Percentiles rank a stretch among this genome's conserved stretches.
These are phyloP conservation scores for Purshia tridentata DNA, from an alignment of 306 rosid genomes.

Conservation along the genomic window DNA sequence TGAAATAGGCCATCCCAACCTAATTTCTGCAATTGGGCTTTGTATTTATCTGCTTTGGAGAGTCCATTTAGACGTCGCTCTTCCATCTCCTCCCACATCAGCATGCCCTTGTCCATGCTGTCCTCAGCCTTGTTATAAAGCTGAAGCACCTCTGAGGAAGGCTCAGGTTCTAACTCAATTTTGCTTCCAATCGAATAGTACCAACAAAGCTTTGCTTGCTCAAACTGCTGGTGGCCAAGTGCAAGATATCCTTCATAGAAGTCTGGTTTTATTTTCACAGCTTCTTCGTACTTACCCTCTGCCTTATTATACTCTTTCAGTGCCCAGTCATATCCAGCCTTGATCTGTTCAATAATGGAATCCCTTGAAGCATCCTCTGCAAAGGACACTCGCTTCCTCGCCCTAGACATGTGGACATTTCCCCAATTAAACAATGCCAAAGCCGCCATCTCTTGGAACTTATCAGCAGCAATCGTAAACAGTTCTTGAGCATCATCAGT, in stretches of 20 bases:
- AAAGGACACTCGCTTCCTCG: constrained; percentile 56
- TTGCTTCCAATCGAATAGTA: constrained; percentile 54
- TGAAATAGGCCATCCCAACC: constrained; percentile 58
- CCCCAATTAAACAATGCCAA: constrained; percentile 94
- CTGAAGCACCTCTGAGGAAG: constrained; percentile 64
- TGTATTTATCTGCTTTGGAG: constrained; percentile 64
- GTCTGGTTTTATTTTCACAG: constrained; percentile 65
- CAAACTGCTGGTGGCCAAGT: constrained; percentile 85
- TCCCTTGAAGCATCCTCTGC: constrained; percentile 64
- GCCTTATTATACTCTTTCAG: constrained; percentile 66
- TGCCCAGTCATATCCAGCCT: constrained; percentile 72
- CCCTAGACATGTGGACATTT: constrained; percentile 79
- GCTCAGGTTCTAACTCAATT: constrained; percentile 40
- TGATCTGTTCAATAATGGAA: constrained; percentile 43
- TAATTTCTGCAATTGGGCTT: constrained; percentile 56
- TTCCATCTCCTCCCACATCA: constrained; percentile 85
- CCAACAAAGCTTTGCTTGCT: constrained; percentile 90
- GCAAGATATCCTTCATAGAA: constrained; percentile 88
- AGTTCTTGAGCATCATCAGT: constrained; percentile 73
- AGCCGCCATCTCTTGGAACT: constrained; percentile 93
- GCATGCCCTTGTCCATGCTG: constrained; percentile 83
- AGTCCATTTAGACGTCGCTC: constrained; percentile 77
- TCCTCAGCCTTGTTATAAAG: constrained; percentile 90
- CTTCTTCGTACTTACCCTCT: constrained; percentile 66
- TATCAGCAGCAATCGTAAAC: constrained; percentile 73